Percentiles rank a stretch among this genome's conserved stretches.
These are phyloP conservation scores for Filobasidium wieringae DNA, from an alignment of 768 basidiomycete genomes.

Conservation along the genomic window DNA sequence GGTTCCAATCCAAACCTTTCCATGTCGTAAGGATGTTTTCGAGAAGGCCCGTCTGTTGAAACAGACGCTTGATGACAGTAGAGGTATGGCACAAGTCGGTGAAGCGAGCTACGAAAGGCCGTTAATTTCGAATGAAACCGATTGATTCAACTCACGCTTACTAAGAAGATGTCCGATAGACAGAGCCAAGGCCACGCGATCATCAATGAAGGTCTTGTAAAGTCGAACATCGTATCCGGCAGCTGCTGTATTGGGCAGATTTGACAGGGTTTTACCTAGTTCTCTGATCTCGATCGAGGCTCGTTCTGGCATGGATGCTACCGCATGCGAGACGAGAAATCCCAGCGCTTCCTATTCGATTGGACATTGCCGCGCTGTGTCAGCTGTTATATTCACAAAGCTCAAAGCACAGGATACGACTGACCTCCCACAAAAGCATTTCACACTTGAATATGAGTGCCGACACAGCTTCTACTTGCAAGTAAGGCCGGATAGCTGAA, in stretches of 20 bases:
- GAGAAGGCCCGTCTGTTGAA: background rate
- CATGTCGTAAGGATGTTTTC: background rate
- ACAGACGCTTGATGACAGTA: background rate
- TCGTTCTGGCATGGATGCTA: background rate
- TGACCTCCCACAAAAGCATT: background rate
- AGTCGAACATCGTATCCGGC: background rate
- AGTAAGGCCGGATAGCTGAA: no score
- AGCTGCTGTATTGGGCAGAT: background rate
- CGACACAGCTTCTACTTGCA: background rate
- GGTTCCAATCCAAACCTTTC: background rate
- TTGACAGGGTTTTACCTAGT: background rate
- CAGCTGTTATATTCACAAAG: no score
- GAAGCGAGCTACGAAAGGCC: background rate
- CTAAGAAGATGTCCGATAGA: background rate
- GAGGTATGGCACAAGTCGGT: background rate
- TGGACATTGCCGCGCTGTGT: no score
- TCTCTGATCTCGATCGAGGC: background rate
- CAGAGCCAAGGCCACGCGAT: background rate
- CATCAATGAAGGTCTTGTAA: background rate
- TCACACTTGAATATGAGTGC: background rate
- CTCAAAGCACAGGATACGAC: background rate
- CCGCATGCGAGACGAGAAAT: background rate
- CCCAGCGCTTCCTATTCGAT: background rate
- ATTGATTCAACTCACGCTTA: background rate
- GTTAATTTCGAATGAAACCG: background rate